Base-by-base conservation (phyloP, 495 filamentous ascomycete genomes). In the Cudoniella acicularis region DNA sequence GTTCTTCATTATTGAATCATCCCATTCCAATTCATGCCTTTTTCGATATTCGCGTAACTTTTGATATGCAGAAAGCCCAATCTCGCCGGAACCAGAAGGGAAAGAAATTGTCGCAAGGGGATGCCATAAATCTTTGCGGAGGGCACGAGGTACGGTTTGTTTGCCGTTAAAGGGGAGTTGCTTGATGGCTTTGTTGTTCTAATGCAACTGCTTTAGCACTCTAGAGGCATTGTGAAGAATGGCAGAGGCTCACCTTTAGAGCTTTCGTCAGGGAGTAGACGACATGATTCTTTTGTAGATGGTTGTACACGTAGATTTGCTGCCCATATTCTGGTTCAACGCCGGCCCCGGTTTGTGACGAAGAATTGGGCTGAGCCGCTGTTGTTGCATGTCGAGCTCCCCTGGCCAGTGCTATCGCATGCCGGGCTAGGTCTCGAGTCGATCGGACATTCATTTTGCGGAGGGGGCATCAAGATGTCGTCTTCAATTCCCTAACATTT, bases 121-220 rank as follows among this genome's bases (percentile, higher is more conserved):
- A n/a, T 72, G 73, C 94, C 94, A 98, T 72, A 92, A 83, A 70
- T 98, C 94, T 75, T 91, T 92, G 59, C 94, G 91, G 46, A 98
- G 73, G 50, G 81, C 77, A 54, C 83, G 69, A 3, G 92, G 92
- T 30, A 87, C 79, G 60, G 89, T 87, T 67, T 98, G 94, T 75
- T 96, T 96, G 77, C 92, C 94, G 51, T 91, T 86, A 79, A 84
- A 96, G 63, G 90, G 77, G 59, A 96, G 74, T 73, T 98, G 94
- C 49, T 78, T 75, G 55, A 95, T 72, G 57, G 84, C 75, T 57
- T 75, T 79, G 72, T 82, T 83, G 74, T 87, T 79, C 88, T 90
- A n/a, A 47, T 9, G 6, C 30, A 36, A 36, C 13, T 13, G 30
- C 4, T 23, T 10, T 10, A 17, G 17, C 23, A 54, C 49, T 55